Percentiles rank a stretch among this genome's conserved stretches.
Evolutionary conservation across 257 asterid species (phyloP).

Genomic region (Plantago elongata): DNA sequence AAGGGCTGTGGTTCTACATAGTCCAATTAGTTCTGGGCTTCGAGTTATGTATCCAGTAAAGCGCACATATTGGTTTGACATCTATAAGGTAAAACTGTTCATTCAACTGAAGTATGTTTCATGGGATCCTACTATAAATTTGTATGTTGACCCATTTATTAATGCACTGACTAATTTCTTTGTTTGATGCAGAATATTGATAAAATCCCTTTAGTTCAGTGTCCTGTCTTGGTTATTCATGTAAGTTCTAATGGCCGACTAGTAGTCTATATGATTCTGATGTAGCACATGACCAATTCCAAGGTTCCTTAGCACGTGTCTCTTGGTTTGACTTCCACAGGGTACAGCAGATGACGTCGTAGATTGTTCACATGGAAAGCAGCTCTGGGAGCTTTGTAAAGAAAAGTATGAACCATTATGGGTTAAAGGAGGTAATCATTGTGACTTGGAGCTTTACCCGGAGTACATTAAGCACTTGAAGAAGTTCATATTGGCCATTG

Average conservation of each 20-base stretch:
- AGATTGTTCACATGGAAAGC: conserved; percentile 86
- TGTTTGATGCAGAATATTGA: conserved; percentile 70
- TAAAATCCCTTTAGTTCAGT: conserved; percentile 74
- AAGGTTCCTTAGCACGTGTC: neutral
- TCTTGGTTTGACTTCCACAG: conserved; percentile 35
- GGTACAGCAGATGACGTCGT: conserved; percentile 94
- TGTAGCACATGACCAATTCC: conserved; percentile 4
- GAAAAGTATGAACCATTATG: conserved; percentile 93
- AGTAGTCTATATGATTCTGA: conserved; percentile 8
- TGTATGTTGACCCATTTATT: conserved; percentile 10
- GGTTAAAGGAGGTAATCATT: conserved; percentile 89
- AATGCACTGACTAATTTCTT: conserved; percentile 5
- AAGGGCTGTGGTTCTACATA: conserved; percentile 96
- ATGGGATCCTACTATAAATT: conserved; percentile 11
- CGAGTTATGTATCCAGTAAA: conserved; percentile 97
- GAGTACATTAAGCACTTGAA: conserved; percentile 86
- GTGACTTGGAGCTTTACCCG: conserved; percentile 92
- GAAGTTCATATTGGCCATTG: conserved; percentile 72
- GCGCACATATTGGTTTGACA: conserved; percentile 95
- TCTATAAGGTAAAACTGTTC: conserved; percentile 59
- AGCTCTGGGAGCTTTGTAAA: conserved; percentile 85
- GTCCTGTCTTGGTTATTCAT: conserved; percentile 91
- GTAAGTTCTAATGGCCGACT: conserved; percentile 42
- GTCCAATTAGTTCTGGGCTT: conserved; percentile 87
- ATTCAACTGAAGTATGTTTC: neutral